Base-by-base conservation (phyloP, 371 early-diverging fungal genomes). In the Mucor racemosus region DNA sequence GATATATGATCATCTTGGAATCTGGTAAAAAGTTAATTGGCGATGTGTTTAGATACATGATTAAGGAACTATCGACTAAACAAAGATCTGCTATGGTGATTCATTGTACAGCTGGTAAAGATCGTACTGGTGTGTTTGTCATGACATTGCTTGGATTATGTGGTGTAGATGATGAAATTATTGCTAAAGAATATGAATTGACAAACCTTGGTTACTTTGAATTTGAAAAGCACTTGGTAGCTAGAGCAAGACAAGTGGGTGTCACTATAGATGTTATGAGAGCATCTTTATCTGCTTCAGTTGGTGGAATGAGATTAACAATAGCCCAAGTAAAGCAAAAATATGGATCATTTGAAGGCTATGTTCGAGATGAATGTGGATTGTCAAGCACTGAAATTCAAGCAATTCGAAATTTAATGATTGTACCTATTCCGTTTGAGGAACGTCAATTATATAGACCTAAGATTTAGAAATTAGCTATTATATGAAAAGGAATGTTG, bases 41-140 rank as follows among this genome's bases (percentile, higher is more conserved):
- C 6, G 55, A 72, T 26, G 56, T 72, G 4, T 65, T 72, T 15
- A 42, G 68, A 11, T 68, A 68, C 38, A 72, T 72, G 73, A 58
- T 62, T 3, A 46, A 54, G 21, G 40, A 65, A 35, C 14, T 73
- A 8, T 69, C 69, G 19, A 40, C 57, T 26, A 5, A 60, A 7
- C 41, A 62, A 17, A 41, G 67, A 39, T 11, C 55, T 19, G 40
- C 94, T 1, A 85, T 92, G 17, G 64, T 92, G 34, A 84, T 93
- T 34, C 94, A 94, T 67, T 94, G 94, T 75, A 86, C 92, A 15
- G 92, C 92, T 11, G 94, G 94, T 40, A 94, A 94, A 76, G 95
- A 95, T 62, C 83, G 95, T 54, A 95, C 95, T 0, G 95, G 95
- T 15, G 79, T 94, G n/a, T 81, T 90, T 36, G 72, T 83, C 26